These are phyloP conservation scores for Mortierella sp. DNA, from an alignment of 371 early-diverging fungal genomes.

Conservation along the genomic window DNA sequence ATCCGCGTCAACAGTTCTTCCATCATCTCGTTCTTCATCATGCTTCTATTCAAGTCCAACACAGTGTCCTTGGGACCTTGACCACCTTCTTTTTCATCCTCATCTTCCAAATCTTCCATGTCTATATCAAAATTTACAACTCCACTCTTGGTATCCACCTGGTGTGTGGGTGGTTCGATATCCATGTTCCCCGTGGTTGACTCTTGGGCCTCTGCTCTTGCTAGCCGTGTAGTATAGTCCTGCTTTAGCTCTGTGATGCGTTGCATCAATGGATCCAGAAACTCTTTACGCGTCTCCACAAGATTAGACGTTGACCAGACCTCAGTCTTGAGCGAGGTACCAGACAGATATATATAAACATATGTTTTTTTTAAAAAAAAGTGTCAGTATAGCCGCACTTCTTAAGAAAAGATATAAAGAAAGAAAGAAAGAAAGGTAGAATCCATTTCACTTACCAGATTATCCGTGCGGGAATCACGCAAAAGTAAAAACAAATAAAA, in stretches of 20 bases:
- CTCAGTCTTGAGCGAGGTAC: conserved; percentile 27
- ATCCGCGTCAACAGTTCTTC: conserved; percentile 38
- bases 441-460: conserved; percentile 20
- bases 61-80: conserved; percentile 21
- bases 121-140: conserved; percentile 50
- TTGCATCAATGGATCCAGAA: conserved; percentile 31
- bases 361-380: conserved; percentile 3
- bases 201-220: conserved; percentile 19
- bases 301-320: conserved; percentile 37
- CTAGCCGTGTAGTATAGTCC: conserved; percentile 34
- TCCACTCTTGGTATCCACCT: conserved; percentile 34
- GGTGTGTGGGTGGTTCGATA: conserved; percentile 8
- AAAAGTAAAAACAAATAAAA: conserved; percentile 57
- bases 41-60: conserved; percentile 31
- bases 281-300: conserved; percentile 20
- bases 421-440: neutral
- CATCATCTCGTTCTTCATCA: conserved; percentile 43
- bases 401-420: neutral
- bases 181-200: conserved; percentile 11
- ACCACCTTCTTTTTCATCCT: conserved; percentile 10
- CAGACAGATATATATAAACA: neutral
- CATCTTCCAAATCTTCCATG: conserved; percentile 23
- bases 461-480: conserved; percentile 41
- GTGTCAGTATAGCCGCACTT: neutral
- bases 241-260: conserved; percentile 37